Percentiles rank a stretch among this genome's conserved stretches.
Conservation (phyloP, 2,329 filamentous ascomycete genomes). For the Botryotinia calthae region DNA sequence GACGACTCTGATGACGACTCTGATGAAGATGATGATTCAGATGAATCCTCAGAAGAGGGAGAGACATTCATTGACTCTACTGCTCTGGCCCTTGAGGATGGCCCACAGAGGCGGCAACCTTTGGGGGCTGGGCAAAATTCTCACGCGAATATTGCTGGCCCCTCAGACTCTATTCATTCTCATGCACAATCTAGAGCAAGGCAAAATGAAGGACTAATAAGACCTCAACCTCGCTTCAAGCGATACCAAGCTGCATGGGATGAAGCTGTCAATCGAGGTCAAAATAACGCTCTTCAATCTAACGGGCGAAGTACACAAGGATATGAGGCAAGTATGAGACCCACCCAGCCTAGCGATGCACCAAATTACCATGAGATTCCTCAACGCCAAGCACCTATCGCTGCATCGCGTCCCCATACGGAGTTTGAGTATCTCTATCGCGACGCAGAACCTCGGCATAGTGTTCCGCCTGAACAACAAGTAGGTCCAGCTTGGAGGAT, state of each 20-base stretch:
- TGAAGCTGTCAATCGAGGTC: conserved; percentile 35
- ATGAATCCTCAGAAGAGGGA: conserved; percentile 28
- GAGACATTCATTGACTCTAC: conserved; percentile 25
- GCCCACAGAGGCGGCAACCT: conserved; percentile 11
- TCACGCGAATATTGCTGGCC: not conserved
- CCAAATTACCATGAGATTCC: not conserved
- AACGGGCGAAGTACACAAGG: not conserved
- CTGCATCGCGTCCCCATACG: not conserved
- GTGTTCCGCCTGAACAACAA: conserved; percentile 14
- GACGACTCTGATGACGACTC: conserved; percentile 31
- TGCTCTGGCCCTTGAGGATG: conserved; percentile 23
- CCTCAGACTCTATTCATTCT: not conserved
- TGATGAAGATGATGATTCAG: conserved; percentile 23
- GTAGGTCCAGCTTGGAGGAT: conserved; percentile 3
- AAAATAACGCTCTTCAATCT: conserved; percentile 17
- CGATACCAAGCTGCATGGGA: conserved; percentile 40
- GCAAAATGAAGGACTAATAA: conserved; percentile 18
- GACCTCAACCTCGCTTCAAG: conserved; percentile 36
- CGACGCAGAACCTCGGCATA: conserved; percentile 1
- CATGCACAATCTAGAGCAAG: conserved; percentile 9
- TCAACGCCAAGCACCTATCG: conserved; percentile 5
- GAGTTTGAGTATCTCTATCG: not conserved
- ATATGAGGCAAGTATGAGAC: conserved; percentile 21
- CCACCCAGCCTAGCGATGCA: not conserved
- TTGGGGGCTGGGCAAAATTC: not conserved